Conservation (phyloP, 495 filamentous ascomycete species). For the Penicillium samsonianum region DNA sequence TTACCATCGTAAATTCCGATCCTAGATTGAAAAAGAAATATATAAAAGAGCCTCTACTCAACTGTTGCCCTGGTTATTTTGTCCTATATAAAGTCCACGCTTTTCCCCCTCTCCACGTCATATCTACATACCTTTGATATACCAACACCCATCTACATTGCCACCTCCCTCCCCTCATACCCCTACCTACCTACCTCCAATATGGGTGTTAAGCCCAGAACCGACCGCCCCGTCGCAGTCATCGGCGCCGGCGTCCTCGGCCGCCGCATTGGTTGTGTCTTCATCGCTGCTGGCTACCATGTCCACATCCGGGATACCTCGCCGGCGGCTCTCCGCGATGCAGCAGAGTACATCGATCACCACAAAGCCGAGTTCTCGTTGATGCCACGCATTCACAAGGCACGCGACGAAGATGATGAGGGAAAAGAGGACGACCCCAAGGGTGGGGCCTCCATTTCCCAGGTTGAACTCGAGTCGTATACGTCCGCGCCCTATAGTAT, state of each 20-base stretch:
- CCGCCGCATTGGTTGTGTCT: constrained; percentile 44
- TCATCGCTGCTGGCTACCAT: constrained; percentile 45
- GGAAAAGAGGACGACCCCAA: not conserved
- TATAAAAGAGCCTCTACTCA: not conserved
- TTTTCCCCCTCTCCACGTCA: not conserved
- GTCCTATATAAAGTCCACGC: not conserved
- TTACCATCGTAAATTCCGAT: not conserved
- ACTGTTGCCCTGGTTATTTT: not conserved
- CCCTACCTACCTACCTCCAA: not conserved
- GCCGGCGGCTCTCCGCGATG: constrained; percentile 26
- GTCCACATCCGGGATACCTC: constrained; percentile 45
- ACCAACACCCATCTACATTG: not conserved
- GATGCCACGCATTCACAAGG: constrained; percentile 29
- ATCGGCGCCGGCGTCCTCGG: constrained; percentile 53
- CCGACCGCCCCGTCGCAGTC: constrained; percentile 39
- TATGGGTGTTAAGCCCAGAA: constrained; percentile 10
- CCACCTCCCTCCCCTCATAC: not conserved
- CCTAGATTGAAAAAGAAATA: not conserved
- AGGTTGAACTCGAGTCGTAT: constrained; percentile 15
- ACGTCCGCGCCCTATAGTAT: constrained; percentile 19
- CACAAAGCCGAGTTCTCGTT: constrained; percentile 35
- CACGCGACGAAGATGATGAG: constrained; percentile 23
- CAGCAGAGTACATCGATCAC: constrained; percentile 36
- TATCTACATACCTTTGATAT: constrained; percentile 1
- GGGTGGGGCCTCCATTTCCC: constrained; percentile 3